These are phyloP conservation scores for Eudorina sp. DNA, from an alignment of 139 green algal genomes.

Conservation along the genomic window DNA sequence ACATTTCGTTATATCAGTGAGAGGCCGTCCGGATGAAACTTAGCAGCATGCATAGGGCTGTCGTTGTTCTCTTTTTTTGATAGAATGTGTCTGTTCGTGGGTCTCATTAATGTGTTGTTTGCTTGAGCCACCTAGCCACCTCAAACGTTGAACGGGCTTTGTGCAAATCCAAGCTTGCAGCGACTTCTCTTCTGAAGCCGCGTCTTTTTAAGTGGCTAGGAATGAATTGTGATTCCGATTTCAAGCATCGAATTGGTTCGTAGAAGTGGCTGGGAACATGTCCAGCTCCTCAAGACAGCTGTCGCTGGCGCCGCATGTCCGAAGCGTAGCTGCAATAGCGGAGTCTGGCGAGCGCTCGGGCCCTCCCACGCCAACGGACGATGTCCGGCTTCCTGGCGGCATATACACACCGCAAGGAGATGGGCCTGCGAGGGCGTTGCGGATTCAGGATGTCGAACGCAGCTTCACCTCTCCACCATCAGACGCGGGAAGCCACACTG, in stretches of 20 bases:
- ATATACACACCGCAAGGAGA: not conserved
- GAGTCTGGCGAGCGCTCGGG: not conserved
- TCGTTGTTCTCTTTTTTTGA: too few relatives aligned
- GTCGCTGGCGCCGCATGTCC: not conserved
- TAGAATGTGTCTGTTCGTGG: too few relatives aligned
- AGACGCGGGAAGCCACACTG: not conserved
- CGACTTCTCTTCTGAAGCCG: too few relatives aligned
- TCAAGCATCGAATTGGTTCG: not conserved
- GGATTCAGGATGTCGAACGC: not conserved
- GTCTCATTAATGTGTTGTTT: too few relatives aligned
- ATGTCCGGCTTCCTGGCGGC: not conserved
- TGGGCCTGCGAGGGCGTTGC: not conserved
- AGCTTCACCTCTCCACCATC: not conserved
- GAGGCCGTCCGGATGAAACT: too few relatives aligned
- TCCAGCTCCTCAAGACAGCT: not conserved
- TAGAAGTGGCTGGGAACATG: not conserved
- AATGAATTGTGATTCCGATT: too few relatives aligned
- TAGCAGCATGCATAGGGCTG: too few relatives aligned
- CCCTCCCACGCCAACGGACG: not conserved
- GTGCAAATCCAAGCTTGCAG: too few relatives aligned
- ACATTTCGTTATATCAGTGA: too few relatives aligned
- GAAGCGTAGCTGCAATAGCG: not conserved
- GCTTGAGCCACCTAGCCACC: too few relatives aligned
- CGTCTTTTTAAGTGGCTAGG: too few relatives aligned
- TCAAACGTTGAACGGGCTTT: too few relatives aligned